phyloP scores from a whole-genome alignment of 2,329 filamentous ascomycete genomes.

The Colletotrichum sp. region DNA sequence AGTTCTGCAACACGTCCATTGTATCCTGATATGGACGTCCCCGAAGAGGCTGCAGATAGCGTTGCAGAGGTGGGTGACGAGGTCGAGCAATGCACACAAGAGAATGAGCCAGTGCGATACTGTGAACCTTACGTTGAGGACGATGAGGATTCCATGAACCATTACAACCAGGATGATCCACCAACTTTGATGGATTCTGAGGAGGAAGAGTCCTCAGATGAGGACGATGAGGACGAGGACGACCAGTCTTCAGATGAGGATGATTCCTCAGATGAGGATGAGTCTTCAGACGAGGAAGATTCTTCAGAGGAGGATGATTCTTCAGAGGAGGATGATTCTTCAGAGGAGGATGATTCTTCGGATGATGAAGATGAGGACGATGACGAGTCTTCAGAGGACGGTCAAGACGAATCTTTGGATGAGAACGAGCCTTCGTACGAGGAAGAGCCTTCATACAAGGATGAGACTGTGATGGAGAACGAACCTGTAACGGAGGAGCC shows the following conservation, averaged over 20 bases:
- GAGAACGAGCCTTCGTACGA: neutral
- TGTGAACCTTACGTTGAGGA: neutral
- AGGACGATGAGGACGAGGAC: neutral
- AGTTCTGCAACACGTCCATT: neutral
- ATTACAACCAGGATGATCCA: neutral
- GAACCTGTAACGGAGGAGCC: neutral
- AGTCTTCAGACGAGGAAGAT: neutral
- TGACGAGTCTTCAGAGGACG: too few species aligned
- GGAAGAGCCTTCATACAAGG: too few species aligned
- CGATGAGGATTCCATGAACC: too few species aligned
- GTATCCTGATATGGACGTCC: neutral
- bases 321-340: neutral
- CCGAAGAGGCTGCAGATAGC: neutral
- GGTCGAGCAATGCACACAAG: neutral
- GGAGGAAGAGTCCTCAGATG: neutral
- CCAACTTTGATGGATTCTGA: neutral
- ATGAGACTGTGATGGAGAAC: neutral
- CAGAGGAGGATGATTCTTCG: neutral
- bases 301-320: neutral
- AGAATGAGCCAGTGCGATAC: fast-evolving
- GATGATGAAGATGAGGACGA: neutral
- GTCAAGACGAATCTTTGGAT: neutral
- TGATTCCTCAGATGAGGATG: neutral
- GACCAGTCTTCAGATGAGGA: neutral
- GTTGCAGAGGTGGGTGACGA: neutral